These are phyloP conservation scores for Phytophthora pseudosyringae DNA, from an alignment of 352 stramenopile species.

Conservation along the genomic window DNA sequence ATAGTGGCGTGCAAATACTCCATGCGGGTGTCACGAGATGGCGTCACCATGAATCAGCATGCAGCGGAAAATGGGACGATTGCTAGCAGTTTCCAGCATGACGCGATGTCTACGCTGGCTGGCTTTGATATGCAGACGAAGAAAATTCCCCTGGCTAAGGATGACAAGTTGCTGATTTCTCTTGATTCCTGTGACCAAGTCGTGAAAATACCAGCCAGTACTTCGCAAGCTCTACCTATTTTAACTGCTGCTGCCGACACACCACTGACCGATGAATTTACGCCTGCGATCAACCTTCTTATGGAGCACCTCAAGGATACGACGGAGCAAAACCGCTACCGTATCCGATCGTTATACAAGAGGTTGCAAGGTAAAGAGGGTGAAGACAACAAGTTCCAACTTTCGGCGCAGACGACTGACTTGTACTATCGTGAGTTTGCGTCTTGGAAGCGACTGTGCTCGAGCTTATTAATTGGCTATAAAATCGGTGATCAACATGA, in stretches of 20 bases:
- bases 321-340: constrained; percentile 75
- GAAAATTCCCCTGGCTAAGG: constrained; percentile 45
- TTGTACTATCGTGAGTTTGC: constrained; percentile 80
- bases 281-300: constrained; percentile 76
- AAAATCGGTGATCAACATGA: constrained; percentile 12
- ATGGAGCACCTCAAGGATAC: constrained; percentile 80
- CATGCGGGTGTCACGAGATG: constrained; percentile 40
- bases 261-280: constrained; percentile 62
- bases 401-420: constrained; percentile 51
- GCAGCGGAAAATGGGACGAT: constrained; percentile 28
- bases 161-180: constrained; percentile 61
- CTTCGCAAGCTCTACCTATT: constrained; percentile 6
- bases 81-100: constrained; percentile 71
- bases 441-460: constrained; percentile 79
- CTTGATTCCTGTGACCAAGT: constrained; percentile 47
- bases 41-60: constrained; percentile 25
- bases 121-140: constrained; percentile 50
- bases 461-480: constrained; percentile 72
- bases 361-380: constrained; percentile 48
- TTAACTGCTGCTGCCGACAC: not conserved
- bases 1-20: constrained; percentile 46
- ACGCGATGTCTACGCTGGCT: constrained; percentile 55
- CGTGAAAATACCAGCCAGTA: constrained; percentile 1
- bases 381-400: constrained; percentile 33
- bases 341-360: constrained; percentile 57